A percentile compares a stretch with the other conserved stretches of the same genome.
These are phyloP conservation scores for Holtermanniella nyarrowii DNA, from an alignment of 768 basidiomycete species.

Conservation along the genomic window DNA sequence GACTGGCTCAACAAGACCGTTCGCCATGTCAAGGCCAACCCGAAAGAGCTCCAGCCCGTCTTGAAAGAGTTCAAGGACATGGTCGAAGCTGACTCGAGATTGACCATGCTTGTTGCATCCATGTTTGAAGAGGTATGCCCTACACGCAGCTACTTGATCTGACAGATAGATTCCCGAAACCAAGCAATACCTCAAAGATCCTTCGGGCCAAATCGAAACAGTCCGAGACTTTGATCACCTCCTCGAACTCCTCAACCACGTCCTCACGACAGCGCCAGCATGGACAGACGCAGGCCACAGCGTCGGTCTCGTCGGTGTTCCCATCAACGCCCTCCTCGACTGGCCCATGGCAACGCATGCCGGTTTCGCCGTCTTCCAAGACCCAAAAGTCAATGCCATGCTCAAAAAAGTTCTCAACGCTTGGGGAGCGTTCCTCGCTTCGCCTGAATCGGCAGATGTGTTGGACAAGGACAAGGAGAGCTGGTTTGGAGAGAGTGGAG, in stretches of 20 bases:
- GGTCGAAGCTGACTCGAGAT: constrained; percentile 35
- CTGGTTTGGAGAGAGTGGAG: constrained; percentile 47
- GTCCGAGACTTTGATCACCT: constrained; percentile 45
- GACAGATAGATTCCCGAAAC: constrained; percentile 25
- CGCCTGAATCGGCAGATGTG: constrained; percentile 45
- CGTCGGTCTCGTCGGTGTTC: constrained; percentile 45
- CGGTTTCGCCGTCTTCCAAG: constrained; percentile 42
- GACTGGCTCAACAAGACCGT: constrained; percentile 31
- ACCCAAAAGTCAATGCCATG: constrained; percentile 45
- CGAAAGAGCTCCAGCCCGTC: constrained; percentile 32
- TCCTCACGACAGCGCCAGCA: constrained; percentile 45
- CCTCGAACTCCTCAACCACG: constrained; percentile 44
- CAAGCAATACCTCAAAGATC: constrained; percentile 34
- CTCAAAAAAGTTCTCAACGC: constrained; percentile 48
- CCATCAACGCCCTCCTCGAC: constrained; percentile 47
- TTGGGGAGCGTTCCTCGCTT: constrained; percentile 48
- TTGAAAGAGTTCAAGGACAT: constrained; percentile 38
- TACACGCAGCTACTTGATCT: neutral
- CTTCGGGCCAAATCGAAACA: constrained; percentile 27
- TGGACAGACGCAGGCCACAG: constrained; percentile 42
- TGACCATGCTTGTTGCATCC: constrained; percentile 37
- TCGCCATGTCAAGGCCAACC: constrained; percentile 34
- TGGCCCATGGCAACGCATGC: constrained; percentile 45
- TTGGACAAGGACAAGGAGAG: constrained; percentile 43
- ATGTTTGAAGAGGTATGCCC: constrained; percentile 39